These are phyloP conservation scores for Diaporthe sp. DNA, from an alignment of 2,329 filamentous ascomycete species.

Conservation along the genomic window DNA sequence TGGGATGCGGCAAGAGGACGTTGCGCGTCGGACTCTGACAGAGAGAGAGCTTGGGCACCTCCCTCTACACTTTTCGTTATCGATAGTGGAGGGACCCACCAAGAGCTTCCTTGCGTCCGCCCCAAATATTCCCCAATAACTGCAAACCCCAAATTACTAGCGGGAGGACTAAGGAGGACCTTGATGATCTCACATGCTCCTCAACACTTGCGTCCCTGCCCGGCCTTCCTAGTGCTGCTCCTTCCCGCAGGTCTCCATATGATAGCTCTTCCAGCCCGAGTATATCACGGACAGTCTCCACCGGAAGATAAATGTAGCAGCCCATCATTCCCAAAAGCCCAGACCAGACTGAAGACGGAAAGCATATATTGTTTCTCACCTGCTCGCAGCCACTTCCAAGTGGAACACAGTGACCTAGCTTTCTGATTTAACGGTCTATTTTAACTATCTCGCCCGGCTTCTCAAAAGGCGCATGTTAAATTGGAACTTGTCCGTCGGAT, in stretches of 20 bases:
- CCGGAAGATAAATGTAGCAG: not conserved
- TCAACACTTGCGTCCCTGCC: not conserved
- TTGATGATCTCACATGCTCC: conserved; percentile 3
- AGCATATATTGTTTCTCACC: not conserved
- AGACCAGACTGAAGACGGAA: not conserved
- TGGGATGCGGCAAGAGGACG: conserved; percentile 19
- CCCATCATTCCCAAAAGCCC: not conserved
- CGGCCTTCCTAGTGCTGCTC: not conserved
- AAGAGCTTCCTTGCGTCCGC: conserved; percentile 12
- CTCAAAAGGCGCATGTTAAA: not conserved
- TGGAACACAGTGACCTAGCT: not conserved
- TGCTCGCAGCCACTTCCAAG: not conserved
- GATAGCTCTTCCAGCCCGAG: not conserved
- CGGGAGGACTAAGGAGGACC: no score
- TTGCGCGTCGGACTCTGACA: not conserved
- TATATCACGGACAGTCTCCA: not conserved
- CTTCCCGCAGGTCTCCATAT: not conserved
- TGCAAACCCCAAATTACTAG: not conserved
- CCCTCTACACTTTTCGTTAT: conserved; percentile 34
- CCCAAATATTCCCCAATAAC: not conserved
- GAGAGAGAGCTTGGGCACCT: conserved; percentile 23
- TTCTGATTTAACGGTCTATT: not conserved
- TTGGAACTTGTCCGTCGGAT: not conserved
- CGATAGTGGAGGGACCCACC: conserved; percentile 30
- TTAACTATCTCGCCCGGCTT: not conserved